Percentiles rank a stretch among this genome's conserved stretches.
Evolutionary conservation across 305 asterid species (phyloP).

Genomic region (Solanum hybrid): DNA sequence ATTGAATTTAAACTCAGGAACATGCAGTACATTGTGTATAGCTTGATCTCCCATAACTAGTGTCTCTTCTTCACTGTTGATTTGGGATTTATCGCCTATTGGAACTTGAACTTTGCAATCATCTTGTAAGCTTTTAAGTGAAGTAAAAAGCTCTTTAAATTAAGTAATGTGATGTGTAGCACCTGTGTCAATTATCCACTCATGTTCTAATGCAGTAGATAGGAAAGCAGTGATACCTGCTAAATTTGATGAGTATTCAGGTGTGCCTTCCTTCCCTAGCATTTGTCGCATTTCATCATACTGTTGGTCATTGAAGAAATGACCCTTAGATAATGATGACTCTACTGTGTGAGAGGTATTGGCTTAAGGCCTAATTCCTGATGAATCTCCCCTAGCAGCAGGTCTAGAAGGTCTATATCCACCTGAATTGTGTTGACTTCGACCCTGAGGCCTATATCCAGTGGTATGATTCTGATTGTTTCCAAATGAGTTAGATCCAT

Average conservation of each 20-base stretch:
- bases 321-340: not conserved
- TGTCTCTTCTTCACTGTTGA: not conserved
- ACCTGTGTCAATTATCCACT: not conserved
- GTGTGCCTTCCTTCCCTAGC: not conserved
- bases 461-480: not conserved
- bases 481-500: too few relatives aligned
- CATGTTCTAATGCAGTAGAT: not conserved
- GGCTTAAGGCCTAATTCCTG: not conserved
- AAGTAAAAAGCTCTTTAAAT: not conserved
- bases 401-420: not conserved
- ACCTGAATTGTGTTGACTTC: not conserved
- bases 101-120: not conserved
- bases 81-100: not conserved
- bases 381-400: not conserved
- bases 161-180: not conserved
- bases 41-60: not conserved
- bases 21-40: not conserved
- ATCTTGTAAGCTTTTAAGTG: too few relatives aligned
- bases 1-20: not conserved
- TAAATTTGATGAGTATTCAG: not conserved
- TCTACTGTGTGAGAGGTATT: not conserved
- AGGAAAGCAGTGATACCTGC: too few relatives aligned
- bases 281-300: too few relatives aligned
- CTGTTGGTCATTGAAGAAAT: not conserved
- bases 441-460: not conserved